Base-by-base conservation (phyloP, 2,329 filamentous ascomycete genomes). In the Pyricularia grisea region DNA sequence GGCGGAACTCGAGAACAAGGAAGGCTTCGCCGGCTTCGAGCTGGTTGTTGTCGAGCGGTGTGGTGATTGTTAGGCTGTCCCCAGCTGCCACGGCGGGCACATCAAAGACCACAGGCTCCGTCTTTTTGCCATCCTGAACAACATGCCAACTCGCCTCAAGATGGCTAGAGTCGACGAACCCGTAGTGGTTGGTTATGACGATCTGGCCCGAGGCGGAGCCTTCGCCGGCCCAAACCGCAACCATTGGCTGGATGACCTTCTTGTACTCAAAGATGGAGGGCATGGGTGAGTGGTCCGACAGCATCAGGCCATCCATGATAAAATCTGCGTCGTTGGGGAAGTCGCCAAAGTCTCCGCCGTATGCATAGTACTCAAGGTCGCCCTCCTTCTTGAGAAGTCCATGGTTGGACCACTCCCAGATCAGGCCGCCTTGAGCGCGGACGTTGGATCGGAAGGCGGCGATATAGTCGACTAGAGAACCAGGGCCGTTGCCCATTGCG, bases 401-500 rank as follows among this genome's bases (percentile, higher is more conserved):
- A 68, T 88, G 86, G 70, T 88, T 89, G 0, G 82, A 83, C 87
- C 87, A 89, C 73, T 89, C 87, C 87, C 87, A 89, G 2, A 89
- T 83, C 50, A 86, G 87, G 0, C 89, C 90, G 5, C 90, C 89
- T 78, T 65, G 64, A 4, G 31, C 28, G 64, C 28, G 64, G 23
- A 27, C n/a, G 64, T 65, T 65, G 28, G 64, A 31, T 12, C 88
- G 85, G 75, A 91, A 92, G 0, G 84, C 82, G 7, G 90, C 84
- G 14, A 90, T 79, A 71, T 92, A 92, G 70, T 92, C 89, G 70
- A 87, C 83, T 66, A 92, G 79, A 0, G 84, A 85, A 0, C 90
- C 90, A 0, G 88, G 90, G 0, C 89, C 90, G 70, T 92, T 92
- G 0, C 90, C 90, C 90, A 92, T 92, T 0, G 90, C 89, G 71